These are phyloP conservation scores for Mortierella sp. DNA, from an alignment of 371 early-diverging fungal genomes.

Conservation along the genomic window DNA sequence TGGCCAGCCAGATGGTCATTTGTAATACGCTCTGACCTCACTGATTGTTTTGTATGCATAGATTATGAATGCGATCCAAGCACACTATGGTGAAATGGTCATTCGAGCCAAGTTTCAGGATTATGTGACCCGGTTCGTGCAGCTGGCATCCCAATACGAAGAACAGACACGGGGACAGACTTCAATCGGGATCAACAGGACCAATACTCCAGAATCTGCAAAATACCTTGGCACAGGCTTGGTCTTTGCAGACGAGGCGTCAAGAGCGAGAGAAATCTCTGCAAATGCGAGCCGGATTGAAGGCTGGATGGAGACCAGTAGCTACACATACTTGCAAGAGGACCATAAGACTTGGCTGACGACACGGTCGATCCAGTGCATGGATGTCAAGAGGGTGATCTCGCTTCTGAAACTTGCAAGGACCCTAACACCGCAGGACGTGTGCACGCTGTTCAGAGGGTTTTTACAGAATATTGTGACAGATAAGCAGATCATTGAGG, in stretches of 20 bases:
- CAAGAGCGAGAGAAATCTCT: conserved; percentile 71
- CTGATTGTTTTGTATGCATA: no score
- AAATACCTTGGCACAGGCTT: conserved; percentile 74
- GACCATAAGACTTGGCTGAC: conserved; percentile 69
- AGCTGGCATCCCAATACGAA: conserved; percentile 84
- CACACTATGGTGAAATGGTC: conserved; percentile 87
- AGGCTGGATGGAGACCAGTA: conserved; percentile 83
- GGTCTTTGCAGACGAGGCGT: conserved; percentile 76
- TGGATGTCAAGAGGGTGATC: conserved; percentile 80
- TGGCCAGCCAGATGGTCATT: no score
- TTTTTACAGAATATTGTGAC: conserved; percentile 70
- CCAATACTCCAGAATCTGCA: conserved; percentile 52
- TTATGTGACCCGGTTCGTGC: conserved; percentile 86
- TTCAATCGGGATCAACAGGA: conserved; percentile 63
- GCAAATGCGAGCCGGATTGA: conserved; percentile 83
- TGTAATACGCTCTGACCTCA: no score
- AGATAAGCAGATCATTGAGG: conserved; percentile 86
- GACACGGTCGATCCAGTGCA: conserved; percentile 65
- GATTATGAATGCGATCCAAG: conserved; percentile 81
- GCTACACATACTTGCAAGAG: conserved; percentile 74
- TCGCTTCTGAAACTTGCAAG: conserved; percentile 67
- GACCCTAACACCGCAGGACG: conserved; percentile 73
- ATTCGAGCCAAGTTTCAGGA: conserved; percentile 90
- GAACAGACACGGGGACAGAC: conserved; percentile 74
- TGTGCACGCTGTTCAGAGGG: conserved; percentile 73